Percentiles rank a stretch among this genome's conserved stretches.
phyloP scores from a whole-genome alignment of 495 filamentous ascomycete species.

The Aspergillus nidulans region DNA sequence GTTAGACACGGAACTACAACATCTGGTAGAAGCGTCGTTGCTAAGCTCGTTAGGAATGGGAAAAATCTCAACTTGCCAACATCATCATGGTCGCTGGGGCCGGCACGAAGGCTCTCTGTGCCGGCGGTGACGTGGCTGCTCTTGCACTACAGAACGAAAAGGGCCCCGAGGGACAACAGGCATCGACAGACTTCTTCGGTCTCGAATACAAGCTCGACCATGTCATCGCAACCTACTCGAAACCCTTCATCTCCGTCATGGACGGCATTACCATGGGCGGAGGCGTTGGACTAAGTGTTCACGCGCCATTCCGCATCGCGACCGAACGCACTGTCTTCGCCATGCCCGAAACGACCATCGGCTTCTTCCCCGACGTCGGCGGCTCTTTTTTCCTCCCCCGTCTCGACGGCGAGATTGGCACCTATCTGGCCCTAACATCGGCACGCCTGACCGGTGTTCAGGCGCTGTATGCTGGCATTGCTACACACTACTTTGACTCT shows the following conservation, averaged over 20 bases:
- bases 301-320: constrained; percentile 93
- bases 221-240: constrained; percentile 86
- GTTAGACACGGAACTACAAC: constrained; percentile 28
- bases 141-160: constrained; percentile 68
- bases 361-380: constrained; percentile 97
- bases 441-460: constrained; percentile 75
- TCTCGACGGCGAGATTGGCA: constrained; percentile 77
- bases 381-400: constrained; percentile 91
- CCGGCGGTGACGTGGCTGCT: constrained; percentile 81
- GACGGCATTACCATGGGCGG: constrained; percentile 98
- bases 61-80: constrained; percentile 89
- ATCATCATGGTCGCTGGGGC: constrained; percentile 88
- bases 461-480: constrained; percentile 75
- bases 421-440: constrained; percentile 88
- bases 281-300: constrained; percentile 87
- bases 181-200: constrained; percentile 78
- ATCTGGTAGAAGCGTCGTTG: neutral
- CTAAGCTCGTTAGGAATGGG: constrained; percentile 64
- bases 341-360: constrained; percentile 97
- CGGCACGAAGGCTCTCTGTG: constrained; percentile 81
- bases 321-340: constrained; percentile 93
- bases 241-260: constrained; percentile 94
- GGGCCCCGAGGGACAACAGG: constrained; percentile 60
- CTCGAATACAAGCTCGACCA: constrained; percentile 94
- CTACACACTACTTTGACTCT: constrained; percentile 93